These are phyloP conservation scores for Rhizopus delemar DNA, from an alignment of 371 early-diverging fungal species.

Conservation along the genomic window DNA sequence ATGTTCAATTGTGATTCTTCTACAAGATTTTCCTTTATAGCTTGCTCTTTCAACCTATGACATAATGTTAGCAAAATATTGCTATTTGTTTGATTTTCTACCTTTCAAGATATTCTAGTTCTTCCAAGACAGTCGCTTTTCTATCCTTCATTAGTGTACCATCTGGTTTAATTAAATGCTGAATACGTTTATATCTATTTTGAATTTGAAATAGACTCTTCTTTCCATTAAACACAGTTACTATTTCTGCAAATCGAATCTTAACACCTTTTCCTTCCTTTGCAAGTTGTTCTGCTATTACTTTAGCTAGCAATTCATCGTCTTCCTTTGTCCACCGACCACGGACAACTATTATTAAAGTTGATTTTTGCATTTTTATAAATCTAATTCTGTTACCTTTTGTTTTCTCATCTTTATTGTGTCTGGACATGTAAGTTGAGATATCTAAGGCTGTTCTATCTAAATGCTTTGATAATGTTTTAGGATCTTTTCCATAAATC, in stretches of 20 bases:
- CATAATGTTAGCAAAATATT: background rate
- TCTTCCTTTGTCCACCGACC: constrained; percentile 18
- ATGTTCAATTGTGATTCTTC: constrained; percentile 30
- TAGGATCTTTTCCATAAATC: constrained; percentile 10
- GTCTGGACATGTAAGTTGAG: background rate
- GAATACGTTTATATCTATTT: constrained; percentile 8
- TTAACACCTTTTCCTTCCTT: background rate
- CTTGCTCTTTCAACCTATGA: constrained; percentile 34
- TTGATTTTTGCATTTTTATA: background rate
- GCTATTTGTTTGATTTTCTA: constrained; percentile 1
- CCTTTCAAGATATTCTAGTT: constrained; percentile 17
- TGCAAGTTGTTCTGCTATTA: background rate
- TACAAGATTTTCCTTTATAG: background rate
- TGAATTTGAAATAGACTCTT: constrained; percentile 11
- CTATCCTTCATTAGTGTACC: constrained; percentile 9
- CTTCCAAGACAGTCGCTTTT: constrained; percentile 11
- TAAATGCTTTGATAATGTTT: background rate
- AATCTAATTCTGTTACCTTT: background rate
- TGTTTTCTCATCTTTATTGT: background rate
- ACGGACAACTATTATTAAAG: background rate
- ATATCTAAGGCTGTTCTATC: constrained; percentile 17
- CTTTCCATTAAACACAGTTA: constrained; percentile 1
- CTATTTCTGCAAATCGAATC: background rate
- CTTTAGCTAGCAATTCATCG: constrained; percentile 5
- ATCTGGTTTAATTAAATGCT: constrained; percentile 16